Evolutionary conservation across 306 rosid species (phyloP), one percentile per base, ranked within the genome.

Genomic region (Fagus sylvatica): DNA sequence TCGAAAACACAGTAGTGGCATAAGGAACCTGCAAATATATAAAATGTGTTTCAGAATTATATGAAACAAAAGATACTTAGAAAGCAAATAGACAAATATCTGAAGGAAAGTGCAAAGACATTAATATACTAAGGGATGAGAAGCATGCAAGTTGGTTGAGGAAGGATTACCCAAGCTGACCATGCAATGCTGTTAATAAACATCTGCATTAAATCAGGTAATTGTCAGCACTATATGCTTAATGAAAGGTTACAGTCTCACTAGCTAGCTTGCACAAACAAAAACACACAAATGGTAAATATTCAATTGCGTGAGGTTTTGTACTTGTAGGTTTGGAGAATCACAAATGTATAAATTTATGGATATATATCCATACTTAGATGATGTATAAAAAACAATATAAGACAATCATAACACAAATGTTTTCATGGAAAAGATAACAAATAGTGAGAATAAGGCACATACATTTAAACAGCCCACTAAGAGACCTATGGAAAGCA

Each of bases 1-100:
- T 30, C 13, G 91, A 33, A 37, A 81, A 80, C 74, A 84, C 77
- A 41, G 92, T 75, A 28, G 83, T 55, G 48, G 87, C 97, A 89
- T 92, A 94, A 41, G 97, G 97, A 77, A 94, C 97, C 98, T 94
- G 92, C 81, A 78, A 42, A 70, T 51, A 73, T 81, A 53, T 75
- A 77, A 81, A 76, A 61, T 76, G 8, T 41, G 56, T 54, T 71
- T 40, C 66, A 69, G 66, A 39, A 79, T 82, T 42, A 62, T 40
- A 8, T 32, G 43, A 13, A 78, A 16, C 13, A 72, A 56, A 39
- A 3, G 51, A 43, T 33, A 69, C 32, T 72, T 53, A 43, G 19
- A 69, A 19, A 15, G 17, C 8, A 66, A 42, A 67, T 57, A 57
- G 55, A 43, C 42, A 79, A 75, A 76, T 32, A 9, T 16, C 6